These are phyloP conservation scores for Mytilinidion resinicola DNA, from an alignment of 495 filamentous ascomycete genomes.

Conservation along the genomic window DNA sequence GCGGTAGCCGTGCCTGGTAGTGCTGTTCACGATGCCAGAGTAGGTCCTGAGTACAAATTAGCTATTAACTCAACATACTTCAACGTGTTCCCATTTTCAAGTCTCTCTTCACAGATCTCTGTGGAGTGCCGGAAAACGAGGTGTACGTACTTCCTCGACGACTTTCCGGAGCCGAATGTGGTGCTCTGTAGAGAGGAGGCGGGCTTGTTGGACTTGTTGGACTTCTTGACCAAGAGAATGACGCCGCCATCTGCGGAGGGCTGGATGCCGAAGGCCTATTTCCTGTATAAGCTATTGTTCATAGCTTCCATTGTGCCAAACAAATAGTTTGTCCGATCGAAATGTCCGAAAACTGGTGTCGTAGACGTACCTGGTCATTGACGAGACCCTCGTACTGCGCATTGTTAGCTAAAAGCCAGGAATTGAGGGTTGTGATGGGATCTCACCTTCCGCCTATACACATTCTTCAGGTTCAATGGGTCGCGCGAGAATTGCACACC, in stretches of 20 bases:
- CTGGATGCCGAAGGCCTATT: constrained; percentile 74
- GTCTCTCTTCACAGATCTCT: not conserved
- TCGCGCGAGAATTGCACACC: constrained; percentile 87
- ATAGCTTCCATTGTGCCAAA: not conserved
- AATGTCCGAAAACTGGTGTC: constrained; percentile 4
- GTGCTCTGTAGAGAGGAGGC: constrained; percentile 55
- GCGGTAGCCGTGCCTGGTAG: constrained; percentile 68
- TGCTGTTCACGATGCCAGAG: constrained; percentile 70
- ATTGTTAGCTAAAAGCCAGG: constrained; percentile 8
- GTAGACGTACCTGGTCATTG: constrained; percentile 75
- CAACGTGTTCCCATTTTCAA: not conserved
- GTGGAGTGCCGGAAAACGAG: not conserved
- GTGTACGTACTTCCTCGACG: constrained; percentile 69
- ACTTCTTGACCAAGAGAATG: constrained; percentile 76
- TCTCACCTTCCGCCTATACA: constrained; percentile 82
- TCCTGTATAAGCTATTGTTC: not conserved
- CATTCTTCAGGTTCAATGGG: constrained; percentile 83
- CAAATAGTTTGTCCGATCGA: not conserved
- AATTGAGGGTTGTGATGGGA: not conserved
- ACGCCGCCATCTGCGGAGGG: constrained; percentile 62
- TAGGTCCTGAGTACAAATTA: constrained; percentile 59
- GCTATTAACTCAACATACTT: not conserved
- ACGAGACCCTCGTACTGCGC: constrained; percentile 72
- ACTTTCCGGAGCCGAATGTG: constrained; percentile 61
- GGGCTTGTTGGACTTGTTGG: constrained; percentile 61